Evolutionary conservation across 176 grass and related monocot species (phyloP), one percentile per base, ranked within the genome.

Genomic region (Eleusine coracana): DNA sequence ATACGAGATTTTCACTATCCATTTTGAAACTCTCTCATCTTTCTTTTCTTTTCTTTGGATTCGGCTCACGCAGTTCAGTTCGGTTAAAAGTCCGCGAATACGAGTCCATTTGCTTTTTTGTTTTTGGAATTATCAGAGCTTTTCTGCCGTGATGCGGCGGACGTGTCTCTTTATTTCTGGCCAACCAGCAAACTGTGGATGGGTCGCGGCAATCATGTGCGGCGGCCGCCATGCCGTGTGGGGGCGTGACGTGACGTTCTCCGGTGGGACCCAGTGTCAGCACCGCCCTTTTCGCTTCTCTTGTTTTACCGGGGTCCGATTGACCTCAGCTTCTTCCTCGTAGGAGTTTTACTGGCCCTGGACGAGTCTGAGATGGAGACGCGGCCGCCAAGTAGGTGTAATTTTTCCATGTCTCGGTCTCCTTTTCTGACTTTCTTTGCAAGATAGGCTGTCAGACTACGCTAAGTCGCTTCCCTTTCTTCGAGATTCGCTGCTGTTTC

Each of bases 351-450:
- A 18, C 31, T 16, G 29, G 62, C 13, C 28, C 25, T 14, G 3
- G 31, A 25, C 25, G 60, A 64, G 27, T 14, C 27, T 9, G 3
- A 42, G 23, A 10, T 28, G 15, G 50, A 52, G 17, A 55, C 52
- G 52, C 52, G 4, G 28, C 29, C 13, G 29, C 29, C 29, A 5
- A 31, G 29, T 51, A 51, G 29, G 8, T 11, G 21, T 27, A 3
- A 27, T 20, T 7, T 17, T 38, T 2, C 6, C 6, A 11, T 2
- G 5, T 12, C 36, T 36, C 2, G 4, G 11, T 66, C 65, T 67
- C 6, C 65, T 39, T 39, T 10, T 51, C 16, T 73, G 76, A 54
- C 84, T 80, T 86, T 68, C 46, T 39, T 65, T 34, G 34, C 75
- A 85, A 85, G 83, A 50, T 71, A 29, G 54, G 34, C 66, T 3